Evolutionary conservation across 495 filamentous ascomycete species (phyloP), one percentile per base, ranked within the genome.

Genomic region (Penicillium samsonianum): DNA sequence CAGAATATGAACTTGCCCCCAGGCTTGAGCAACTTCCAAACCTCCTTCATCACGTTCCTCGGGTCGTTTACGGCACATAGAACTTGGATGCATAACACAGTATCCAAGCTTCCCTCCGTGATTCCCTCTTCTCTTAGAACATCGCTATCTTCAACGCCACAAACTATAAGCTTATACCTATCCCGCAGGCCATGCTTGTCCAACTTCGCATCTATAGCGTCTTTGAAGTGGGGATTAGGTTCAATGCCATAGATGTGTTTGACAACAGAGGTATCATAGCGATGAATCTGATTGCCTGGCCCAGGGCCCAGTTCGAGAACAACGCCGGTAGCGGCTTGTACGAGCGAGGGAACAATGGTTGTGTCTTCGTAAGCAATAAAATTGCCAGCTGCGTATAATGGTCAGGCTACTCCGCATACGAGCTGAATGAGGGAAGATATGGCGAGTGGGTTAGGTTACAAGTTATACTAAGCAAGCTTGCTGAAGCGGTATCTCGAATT

Each of bases 221-320:
- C 61, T 28, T 23, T 37, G 35, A 65, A 76, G 22, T 56, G 22
- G 2, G 58, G 43, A 50, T 78, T 79, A 3, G 78, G 77, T 22
- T 82, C 80, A 37, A 82, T 57, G 25, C 68, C 79, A 47, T 77
- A 81, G 10, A 82, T 62, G 4, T 49, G 53, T 0, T 59, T 56
- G n/a, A 82, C 63, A 8, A 61, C 60, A 16, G 59, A 62, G 11
- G 55, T 19, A 60, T 77, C 68, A 30, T 65, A 78, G 28, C 73
- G 77, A 4, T 69, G 67, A 2, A 82, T 62, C 25, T 81, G 80
- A 37, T 75, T 76, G 0, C 80, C 80, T 41, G 68, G 59, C 7
- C 78, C 80, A 3, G 79, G 74, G 31, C 80, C 80, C 7, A 82
- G 67, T 56, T 83, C 80, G 41, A 83, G 68, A 31, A 82, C 59